Evolutionary conservation across 306 rosid species (phyloP).

Genomic region (Begonia peltatifolia): DNA sequence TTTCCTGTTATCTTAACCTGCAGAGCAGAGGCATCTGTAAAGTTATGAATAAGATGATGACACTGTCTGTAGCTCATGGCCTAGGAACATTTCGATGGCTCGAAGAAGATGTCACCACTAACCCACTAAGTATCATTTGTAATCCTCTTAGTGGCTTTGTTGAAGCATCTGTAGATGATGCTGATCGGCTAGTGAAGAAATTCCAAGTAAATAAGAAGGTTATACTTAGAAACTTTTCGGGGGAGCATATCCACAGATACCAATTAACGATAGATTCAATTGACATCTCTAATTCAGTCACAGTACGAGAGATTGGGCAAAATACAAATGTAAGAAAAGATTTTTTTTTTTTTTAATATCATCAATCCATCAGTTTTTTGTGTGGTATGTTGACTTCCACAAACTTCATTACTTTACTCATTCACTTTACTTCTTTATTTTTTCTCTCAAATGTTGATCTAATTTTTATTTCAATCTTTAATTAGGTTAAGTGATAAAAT

Average conservation of each 20-base stretch:
- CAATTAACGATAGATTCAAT: constrained; percentile 24
- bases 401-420: no score
- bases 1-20: constrained; percentile 63
- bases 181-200: constrained; percentile 36
- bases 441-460: no score
- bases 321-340: constrained; percentile 35
- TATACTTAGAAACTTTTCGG: constrained; percentile 22
- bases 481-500: no score
- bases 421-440: no score
- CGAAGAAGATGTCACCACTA: constrained; percentile 53
- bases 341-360: no score
- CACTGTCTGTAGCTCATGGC: constrained; percentile 66
- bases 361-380: not conserved
- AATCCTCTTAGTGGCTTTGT: constrained; percentile 44
- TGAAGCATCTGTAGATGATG: constrained; percentile 65
- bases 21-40: constrained; percentile 27
- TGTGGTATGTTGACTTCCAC: no score
- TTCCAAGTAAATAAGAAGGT: constrained; percentile 43
- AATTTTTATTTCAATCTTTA: no score
- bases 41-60: constrained; percentile 18
- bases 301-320: constrained; percentile 64
- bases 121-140: constrained; percentile 38
- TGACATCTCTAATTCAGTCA: constrained; percentile 35
- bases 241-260: constrained; percentile 35
- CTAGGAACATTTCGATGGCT: constrained; percentile 89